Evolutionary conservation across 768 basidiomycete genomes (phyloP).

Genomic region (Pisolithus albus): DNA sequence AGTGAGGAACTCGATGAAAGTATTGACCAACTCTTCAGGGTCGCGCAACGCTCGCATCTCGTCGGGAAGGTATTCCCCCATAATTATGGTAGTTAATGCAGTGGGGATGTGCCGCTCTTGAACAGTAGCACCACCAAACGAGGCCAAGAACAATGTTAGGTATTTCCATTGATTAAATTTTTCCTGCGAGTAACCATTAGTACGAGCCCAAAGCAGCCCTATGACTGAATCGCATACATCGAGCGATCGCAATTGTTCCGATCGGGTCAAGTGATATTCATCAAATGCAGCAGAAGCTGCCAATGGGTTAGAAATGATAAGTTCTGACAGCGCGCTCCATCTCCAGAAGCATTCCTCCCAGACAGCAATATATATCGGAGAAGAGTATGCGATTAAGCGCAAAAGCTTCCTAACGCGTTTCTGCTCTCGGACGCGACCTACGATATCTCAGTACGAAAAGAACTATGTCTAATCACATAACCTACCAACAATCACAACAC

Average conservation of each 20-base stretch:
- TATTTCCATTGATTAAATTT: conserved; percentile 81
- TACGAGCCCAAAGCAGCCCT: conserved; percentile 2
- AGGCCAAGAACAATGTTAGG: conserved; percentile 68
- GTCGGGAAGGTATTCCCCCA: conserved; percentile 58
- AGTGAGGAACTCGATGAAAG: conserved; percentile 65
- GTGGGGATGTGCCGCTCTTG: conserved; percentile 44
- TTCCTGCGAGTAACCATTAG: conserved; percentile 39
- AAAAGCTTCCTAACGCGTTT: conserved; percentile 71
- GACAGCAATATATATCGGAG: conserved; percentile 64
- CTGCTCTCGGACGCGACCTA: conserved; percentile 74
- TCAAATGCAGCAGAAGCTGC: conserved; percentile 30
- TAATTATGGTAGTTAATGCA: conserved; percentile 49
- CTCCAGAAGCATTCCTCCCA: conserved; percentile 81
- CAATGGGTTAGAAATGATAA: conserved; percentile 37
- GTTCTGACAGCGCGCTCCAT: conserved; percentile 61
- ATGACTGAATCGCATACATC: conserved; percentile 27
- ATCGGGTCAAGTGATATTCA: conserved; percentile 28
- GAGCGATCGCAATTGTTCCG: conserved; percentile 31
- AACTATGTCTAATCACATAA: conserved; percentile 4
- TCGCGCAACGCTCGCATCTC: conserved; percentile 59
- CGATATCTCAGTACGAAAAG: conserved; percentile 3
- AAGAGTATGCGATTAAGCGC: conserved; percentile 54
- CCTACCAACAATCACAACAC: conserved; percentile 61
- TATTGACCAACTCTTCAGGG: conserved; percentile 50
- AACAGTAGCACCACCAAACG: conserved; percentile 62